Evolutionary conservation across 345 rosid species (phyloP).

Genomic region (Euclidium syriacum): DNA sequence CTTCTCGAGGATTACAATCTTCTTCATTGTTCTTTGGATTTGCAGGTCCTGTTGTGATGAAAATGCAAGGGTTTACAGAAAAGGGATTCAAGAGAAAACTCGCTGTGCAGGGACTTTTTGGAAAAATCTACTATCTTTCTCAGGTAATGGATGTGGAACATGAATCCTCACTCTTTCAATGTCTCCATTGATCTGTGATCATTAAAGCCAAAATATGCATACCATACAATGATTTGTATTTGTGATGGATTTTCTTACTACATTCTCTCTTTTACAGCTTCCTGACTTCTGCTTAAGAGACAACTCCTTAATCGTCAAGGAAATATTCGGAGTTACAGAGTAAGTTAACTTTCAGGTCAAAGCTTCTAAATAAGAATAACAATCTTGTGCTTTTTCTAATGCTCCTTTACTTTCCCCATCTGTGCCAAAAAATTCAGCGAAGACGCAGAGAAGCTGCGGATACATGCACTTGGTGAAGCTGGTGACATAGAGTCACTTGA

Average conservation of each 20-base stretch:
- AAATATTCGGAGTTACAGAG: conserved; percentile 94
- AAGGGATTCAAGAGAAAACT: conserved; percentile 93
- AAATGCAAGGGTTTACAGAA: conserved; percentile 72
- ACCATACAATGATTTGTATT: not conserved
- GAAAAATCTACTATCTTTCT: conserved; percentile 81
- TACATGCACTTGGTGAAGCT: conserved; percentile 71
- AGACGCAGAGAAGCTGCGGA: conserved; percentile 67
- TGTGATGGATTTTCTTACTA: not conserved
- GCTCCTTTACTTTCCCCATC: not conserved
- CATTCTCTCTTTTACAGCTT: conserved; percentile 43
- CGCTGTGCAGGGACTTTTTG: conserved; percentile 82
- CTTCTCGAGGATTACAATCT: conserved; percentile 8
- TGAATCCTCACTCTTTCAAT: not conserved
- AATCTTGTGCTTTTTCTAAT: not conserved
- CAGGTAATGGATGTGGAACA: conserved; percentile 43
- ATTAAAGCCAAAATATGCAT: not conserved
- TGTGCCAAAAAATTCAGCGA: conserved; percentile 45
- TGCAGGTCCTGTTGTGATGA: conserved; percentile 92
- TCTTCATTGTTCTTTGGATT: not conserved
- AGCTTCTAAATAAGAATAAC: not conserved
- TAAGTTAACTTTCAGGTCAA: conserved; percentile 29
- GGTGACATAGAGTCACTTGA: conserved; percentile 84
- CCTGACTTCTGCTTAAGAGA: conserved; percentile 83
- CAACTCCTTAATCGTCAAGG: conserved; percentile 76
- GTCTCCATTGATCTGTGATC: not conserved